phyloP scores from a whole-genome alignment of 2,329 filamentous ascomycete genomes.

The Colletotrichum higginsianum region DNA sequence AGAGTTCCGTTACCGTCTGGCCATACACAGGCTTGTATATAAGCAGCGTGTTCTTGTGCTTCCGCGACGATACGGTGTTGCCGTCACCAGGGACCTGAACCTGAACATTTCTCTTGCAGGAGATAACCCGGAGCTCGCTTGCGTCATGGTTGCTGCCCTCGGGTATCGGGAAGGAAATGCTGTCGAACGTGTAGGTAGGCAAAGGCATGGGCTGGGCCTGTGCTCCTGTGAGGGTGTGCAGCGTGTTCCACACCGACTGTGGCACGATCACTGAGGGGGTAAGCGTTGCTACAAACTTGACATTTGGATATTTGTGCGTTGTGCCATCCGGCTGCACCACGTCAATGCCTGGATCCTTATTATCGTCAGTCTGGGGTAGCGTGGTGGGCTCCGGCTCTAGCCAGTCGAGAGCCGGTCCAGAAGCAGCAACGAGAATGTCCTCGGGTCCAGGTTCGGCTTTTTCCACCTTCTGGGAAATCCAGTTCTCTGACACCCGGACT shows the following conservation, averaged over 20 bases:
- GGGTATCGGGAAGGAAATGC: constrained; percentile 69
- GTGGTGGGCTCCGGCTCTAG: constrained; percentile 78
- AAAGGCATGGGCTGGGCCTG: constrained; percentile 56
- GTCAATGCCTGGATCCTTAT: constrained; percentile 66
- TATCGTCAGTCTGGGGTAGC: constrained; percentile 62
- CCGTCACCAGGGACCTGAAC: constrained; percentile 59
- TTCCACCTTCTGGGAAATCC: constrained; percentile 79
- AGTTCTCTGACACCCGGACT: constrained; percentile 79
- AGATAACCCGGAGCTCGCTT: constrained; percentile 71
- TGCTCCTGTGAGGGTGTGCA: constrained; percentile 71
- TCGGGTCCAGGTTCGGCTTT: constrained; percentile 66
- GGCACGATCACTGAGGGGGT: constrained; percentile 82
- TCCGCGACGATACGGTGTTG: constrained; percentile 50
- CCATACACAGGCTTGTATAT: constrained; percentile 83
- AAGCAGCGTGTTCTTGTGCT: constrained; percentile 74
- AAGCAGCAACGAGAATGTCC: constrained; percentile 54
- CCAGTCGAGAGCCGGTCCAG: constrained; percentile 74
- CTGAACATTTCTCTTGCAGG: constrained; percentile 62
- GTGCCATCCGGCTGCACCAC: constrained; percentile 63
- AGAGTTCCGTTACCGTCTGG: constrained; percentile 75
- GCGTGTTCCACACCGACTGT: constrained; percentile 72
- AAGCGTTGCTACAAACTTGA: constrained; percentile 82
- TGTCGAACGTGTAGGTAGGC: constrained; percentile 68
- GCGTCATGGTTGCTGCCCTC: constrained; percentile 66
- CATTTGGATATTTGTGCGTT: constrained; percentile 73